phyloP scores from a whole-genome alignment of 805 yeast genomes.

The Debaryomyces hansenii region DNA sequence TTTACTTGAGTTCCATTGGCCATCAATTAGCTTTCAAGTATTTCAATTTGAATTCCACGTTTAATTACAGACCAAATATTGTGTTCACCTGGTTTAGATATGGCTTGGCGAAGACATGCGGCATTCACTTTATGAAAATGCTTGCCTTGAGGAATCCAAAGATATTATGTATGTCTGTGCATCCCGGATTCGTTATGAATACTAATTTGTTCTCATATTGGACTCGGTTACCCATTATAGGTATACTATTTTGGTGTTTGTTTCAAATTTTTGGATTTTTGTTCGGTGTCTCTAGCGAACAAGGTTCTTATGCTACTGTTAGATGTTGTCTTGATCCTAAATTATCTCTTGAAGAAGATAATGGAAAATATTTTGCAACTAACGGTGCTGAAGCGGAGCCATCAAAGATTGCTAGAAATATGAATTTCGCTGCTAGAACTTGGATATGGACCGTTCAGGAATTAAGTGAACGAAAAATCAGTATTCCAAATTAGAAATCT shows the following conservation, averaged over 20 bases:
- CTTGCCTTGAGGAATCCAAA: constrained; percentile 67
- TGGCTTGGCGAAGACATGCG: constrained; percentile 74
- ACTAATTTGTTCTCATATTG: constrained; percentile 74
- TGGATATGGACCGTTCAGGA: constrained; percentile 80
- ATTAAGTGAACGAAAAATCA: constrained; percentile 48
- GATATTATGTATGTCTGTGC: constrained; percentile 63
- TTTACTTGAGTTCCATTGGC: constrained; percentile 65
- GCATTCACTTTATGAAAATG: constrained; percentile 69
- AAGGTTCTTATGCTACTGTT: constrained; percentile 67
- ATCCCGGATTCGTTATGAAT: constrained; percentile 86
- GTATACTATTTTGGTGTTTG: constrained; percentile 67
- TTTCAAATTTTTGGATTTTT: constrained; percentile 69
- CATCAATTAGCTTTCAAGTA: constrained; percentile 54
- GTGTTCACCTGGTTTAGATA: constrained; percentile 77
- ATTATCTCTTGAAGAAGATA: constrained; percentile 51
- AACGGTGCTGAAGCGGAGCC: constrained; percentile 59
- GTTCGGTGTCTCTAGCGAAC: constrained; percentile 70
- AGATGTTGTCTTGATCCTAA: constrained; percentile 59
- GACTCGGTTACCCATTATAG: constrained; percentile 77
- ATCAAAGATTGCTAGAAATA: constrained; percentile 53
- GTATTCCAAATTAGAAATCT: constrained; percentile 18
- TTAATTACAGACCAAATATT: constrained; percentile 62
- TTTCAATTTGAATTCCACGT: constrained; percentile 48
- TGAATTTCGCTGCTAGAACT: constrained; percentile 62
- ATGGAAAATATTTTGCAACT: constrained; percentile 68